Evolutionary conservation across 768 basidiomycete genomes (phyloP).

Genomic region (Gyrodon lividus): DNA sequence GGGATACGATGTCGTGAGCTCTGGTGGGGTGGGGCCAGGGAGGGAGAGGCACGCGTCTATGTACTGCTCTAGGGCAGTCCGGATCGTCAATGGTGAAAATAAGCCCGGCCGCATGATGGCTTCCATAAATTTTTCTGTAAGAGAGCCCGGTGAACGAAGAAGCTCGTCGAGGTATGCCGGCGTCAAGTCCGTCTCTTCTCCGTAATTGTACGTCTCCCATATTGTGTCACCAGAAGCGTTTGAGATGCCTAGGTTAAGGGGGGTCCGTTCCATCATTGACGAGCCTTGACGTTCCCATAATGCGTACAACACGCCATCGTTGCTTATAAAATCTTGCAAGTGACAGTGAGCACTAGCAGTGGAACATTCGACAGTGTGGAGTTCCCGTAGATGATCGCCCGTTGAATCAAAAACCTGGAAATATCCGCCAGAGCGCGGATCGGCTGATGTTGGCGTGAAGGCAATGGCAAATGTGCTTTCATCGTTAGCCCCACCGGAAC

Average conservation of each 20-base stretch:
- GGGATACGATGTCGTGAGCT: constrained; percentile 60
- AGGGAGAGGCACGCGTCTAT: constrained; percentile 66
- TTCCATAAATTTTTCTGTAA: constrained; percentile 77
- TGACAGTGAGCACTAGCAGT: constrained; percentile 61
- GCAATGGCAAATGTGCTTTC: constrained; percentile 62
- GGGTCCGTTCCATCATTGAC: constrained; percentile 61
- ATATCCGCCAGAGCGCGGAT: constrained; percentile 69
- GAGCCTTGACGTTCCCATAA: constrained; percentile 83
- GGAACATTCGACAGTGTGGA: constrained; percentile 61
- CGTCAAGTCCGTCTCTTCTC: constrained; percentile 73
- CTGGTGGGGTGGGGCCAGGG: constrained; percentile 54
- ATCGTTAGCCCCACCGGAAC: constrained; percentile 45
- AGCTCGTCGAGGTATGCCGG: constrained; percentile 88
- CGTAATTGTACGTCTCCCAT: constrained; percentile 61
- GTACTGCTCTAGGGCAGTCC: constrained; percentile 82
- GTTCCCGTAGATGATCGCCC: constrained; percentile 58
- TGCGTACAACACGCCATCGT: constrained; percentile 52
- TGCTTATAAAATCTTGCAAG: constrained; percentile 76
- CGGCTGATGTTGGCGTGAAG: constrained; percentile 69
- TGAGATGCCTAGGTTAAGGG: constrained; percentile 41
- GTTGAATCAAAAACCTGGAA: constrained; percentile 65
- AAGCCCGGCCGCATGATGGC: constrained; percentile 85
- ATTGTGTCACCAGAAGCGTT: constrained; percentile 28
- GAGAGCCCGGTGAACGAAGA: constrained; percentile 65
- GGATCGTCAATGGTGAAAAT: constrained; percentile 81